phyloP scores from a whole-genome alignment of 2,329 filamentous ascomycete species.

The Penicillium sp. region DNA sequence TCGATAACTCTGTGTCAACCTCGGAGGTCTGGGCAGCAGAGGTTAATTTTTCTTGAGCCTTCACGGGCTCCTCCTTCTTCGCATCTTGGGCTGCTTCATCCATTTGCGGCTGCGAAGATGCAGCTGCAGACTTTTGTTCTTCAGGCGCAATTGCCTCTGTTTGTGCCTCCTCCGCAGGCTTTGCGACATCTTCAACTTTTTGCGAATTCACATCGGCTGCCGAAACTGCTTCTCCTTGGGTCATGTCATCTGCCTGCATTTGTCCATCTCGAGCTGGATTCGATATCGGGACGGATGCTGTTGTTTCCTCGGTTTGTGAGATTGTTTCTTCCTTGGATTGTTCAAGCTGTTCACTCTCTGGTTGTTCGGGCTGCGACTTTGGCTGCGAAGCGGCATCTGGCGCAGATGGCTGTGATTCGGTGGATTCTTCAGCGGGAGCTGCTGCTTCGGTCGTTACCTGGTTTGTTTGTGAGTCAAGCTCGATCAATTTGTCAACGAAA shows the following conservation, averaged over 20 bases:
- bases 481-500: slow-evolving; percentile 62
- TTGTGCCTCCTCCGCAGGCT: slow-evolving; percentile 11
- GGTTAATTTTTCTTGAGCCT: slow-evolving; percentile 18
- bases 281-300: background rate
- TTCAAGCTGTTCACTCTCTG: slow-evolving; percentile 8
- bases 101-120: background rate
- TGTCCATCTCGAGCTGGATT: slow-evolving; percentile 9
- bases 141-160: background rate
- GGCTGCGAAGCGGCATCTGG: slow-evolving; percentile 9
- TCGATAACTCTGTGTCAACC: slow-evolving; percentile 26
- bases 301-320: background rate
- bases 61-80: slow-evolving; percentile 17
- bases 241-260: slow-evolving; percentile 8
- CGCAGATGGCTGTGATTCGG: slow-evolving; percentile 7
- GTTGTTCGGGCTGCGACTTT: slow-evolving; percentile 16
- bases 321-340: slow-evolving; percentile 5
- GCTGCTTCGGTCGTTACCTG: slow-evolving; percentile 23
- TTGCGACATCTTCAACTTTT: slow-evolving; percentile 17
- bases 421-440: slow-evolving; percentile 15
- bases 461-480: slow-evolving; percentile 38
- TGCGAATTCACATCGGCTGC: background rate
- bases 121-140: background rate
- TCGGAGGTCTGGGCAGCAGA: slow-evolving; percentile 25
- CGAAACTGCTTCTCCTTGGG: background rate
- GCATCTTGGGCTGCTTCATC: background rate